Base-by-base conservation (phyloP, 345 rosid species). In the Citrus maxima region DNA sequence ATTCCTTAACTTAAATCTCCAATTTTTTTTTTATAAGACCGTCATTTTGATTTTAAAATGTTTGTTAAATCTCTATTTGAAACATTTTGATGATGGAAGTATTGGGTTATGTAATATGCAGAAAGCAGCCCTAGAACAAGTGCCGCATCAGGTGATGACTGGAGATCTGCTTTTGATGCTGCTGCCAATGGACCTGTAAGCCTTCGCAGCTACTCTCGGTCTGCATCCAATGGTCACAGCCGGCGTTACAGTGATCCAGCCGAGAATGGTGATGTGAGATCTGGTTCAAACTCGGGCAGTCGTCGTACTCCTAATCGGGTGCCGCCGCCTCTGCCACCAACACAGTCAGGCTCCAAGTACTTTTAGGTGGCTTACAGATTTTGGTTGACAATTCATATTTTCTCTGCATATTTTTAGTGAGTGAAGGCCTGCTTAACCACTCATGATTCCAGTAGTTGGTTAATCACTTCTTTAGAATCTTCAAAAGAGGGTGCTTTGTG, bases 101-200 rank as follows among this genome's bases (percentile, higher is more conserved):
- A 42, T 13, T 64, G 71, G 74, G n/a, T 61, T 8, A 7, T 51
- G 21, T 60, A 46, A 32, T 78, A 64, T 40, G 70, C 93, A 95
- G 98, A 93, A 72, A 90, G 90, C 79, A 94, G 98, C 85, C 97
- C 98, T 3, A 89, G 93, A 87, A 83, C 86, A 37, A 85, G 76
- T 76, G 92, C 88, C 1, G 80, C 88, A 12, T 62, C 90, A 6
- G n/a, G n/a, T n/a, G n/a, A n/a, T n/a, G n/a, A n/a, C n/a, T n/a
- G n/a, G n/a, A n/a, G n/a, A n/a, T n/a, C 89, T 42, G 98, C 98
- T 34, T 95, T 95, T 32, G 89, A 92, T 6, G 88, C 98, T 2
- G 97, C 97, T 7, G 98, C 92, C 13, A 84, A 86, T 80, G 98
- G 97, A 54, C 76, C 87, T 5, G 79, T 73, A 38, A 19, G 22